phyloP scores from a whole-genome alignment of 148 eudicot species.

The Vaccinium corymbosum region DNA sequence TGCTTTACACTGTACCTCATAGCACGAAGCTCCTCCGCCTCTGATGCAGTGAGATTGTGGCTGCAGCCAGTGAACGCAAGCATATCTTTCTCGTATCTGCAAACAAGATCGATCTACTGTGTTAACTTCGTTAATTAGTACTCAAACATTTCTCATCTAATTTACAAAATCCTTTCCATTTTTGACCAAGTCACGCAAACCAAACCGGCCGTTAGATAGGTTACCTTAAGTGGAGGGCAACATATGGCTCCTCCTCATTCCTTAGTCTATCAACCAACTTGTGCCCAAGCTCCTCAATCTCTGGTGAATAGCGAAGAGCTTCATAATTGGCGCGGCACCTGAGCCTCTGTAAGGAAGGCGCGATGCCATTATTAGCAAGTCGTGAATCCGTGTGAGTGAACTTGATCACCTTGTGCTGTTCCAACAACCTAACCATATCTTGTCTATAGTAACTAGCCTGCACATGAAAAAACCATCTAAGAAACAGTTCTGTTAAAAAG shows the following conservation, averaged over 20 bases:
- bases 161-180: not conserved
- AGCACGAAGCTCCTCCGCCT: slow-evolving; percentile 42
- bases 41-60: slow-evolving; percentile 46
- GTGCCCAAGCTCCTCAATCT: slow-evolving; percentile 49
- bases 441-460: slow-evolving; percentile 61
- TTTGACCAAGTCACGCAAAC: not conserved
- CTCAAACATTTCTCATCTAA: not conserved
- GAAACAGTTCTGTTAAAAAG: not conserved
- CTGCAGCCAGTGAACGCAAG: slow-evolving; percentile 80
- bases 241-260: slow-evolving; percentile 34
- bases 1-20: slow-evolving; percentile 49
- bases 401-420: slow-evolving; percentile 46
- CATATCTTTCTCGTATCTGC: slow-evolving; percentile 81
- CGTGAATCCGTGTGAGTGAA: slow-evolving; percentile 63
- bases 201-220: not conserved
- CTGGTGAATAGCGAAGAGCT: slow-evolving; percentile 50
- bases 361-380: slow-evolving; percentile 60
- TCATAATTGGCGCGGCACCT: slow-evolving; percentile 64
- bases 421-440: slow-evolving; percentile 36
- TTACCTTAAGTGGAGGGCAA: slow-evolving; percentile 79
- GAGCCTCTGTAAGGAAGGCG: slow-evolving; percentile 51
- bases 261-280: slow-evolving; percentile 39
- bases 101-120: not conserved
- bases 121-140: not conserved
- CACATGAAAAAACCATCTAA: not conserved